Evolutionary conservation across 2,329 filamentous ascomycete genomes (phyloP), one percentile per base, ranked within the genome.

Genomic region (Epicoccum nigrum): DNA sequence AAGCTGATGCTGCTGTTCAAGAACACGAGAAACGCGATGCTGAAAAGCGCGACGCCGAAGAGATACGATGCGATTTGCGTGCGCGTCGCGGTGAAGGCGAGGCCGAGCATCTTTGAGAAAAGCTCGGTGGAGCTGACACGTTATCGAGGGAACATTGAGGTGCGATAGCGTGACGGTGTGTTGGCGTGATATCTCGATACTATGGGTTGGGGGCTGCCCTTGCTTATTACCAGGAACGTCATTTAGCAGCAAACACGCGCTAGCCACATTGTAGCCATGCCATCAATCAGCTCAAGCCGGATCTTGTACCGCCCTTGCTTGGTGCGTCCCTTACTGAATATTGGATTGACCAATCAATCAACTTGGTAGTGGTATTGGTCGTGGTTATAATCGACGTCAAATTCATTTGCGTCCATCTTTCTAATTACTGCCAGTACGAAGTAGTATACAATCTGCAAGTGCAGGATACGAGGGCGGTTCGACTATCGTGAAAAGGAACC

Each of bases 11-110:
- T 87, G 77, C 86, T 89, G 78, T 94, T 94, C 56, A 95, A 83
- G 76, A 95, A 95, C 65, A 95, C 90, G 59, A 95, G 87, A 77
- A 94, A 94, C 46, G 88, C 88, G 67, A 95, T 94, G 73, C 86
- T 90, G 79, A 93, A 93, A 63, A 95, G 85, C 54, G 88, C 89
- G 66, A 94, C 88, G 69, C 87, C 87, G 58, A 92, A 81, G 28
- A 95, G 84, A 72, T 95, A 95, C 23, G 89, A 88, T 50, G 82
- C 72, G 23, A 82, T 78, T 67, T 87, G 84, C 2, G 77, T 68
- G 56, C 76, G 76, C 16, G 78, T 80, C n/a, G 83, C 84, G 20
- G 82, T 85, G 64, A 86, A 82, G 45, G 62, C 56, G 42, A 74
- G 67, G 54, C 68, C 68, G 59, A 74, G 65, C 71, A 73, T 73